Conservation (phyloP, 257 asterid species). For the Parsonsia alboflavescens region DNA sequence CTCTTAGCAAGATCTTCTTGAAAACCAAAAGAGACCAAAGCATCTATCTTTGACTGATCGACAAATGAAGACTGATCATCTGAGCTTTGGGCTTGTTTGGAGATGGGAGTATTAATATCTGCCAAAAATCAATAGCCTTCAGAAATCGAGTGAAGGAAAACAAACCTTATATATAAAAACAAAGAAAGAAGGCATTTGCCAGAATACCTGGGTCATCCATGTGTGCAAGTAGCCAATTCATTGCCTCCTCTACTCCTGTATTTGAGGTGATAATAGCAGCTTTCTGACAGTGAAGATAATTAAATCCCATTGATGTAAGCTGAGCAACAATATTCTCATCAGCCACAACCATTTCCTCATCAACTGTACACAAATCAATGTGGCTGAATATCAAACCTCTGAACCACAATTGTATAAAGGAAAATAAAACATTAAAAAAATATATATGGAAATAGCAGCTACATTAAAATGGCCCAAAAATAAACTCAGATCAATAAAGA, state of each 20-base stretch:
- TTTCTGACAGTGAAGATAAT: conserved; percentile 74
- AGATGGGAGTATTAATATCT: conserved; percentile 76
- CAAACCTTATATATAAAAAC: too few relatives aligned
- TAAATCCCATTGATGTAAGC: conserved; percentile 87
- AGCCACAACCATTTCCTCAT: conserved; percentile 27
- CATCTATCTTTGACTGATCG: conserved; percentile 72
- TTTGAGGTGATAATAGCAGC: conserved; percentile 84
- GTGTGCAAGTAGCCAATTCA: conserved; percentile 86
- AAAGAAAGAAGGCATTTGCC: background rate
- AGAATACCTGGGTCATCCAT: conserved; percentile 79
- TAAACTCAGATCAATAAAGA: background rate
- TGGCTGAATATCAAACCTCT: conserved; percentile 10
- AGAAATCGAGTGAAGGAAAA: conserved; percentile 6
- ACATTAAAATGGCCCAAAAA: background rate
- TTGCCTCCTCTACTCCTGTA: conserved; percentile 79
- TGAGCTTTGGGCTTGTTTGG: conserved; percentile 34
- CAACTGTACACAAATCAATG: conserved; percentile 37
- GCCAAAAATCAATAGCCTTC: conserved; percentile 20
- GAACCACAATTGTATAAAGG: background rate
- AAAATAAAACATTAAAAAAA: background rate
- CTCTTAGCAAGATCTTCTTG: conserved; percentile 74
- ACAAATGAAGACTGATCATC: conserved; percentile 22
- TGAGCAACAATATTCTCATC: conserved; percentile 70
- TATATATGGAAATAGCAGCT: background rate
- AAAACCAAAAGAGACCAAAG: conserved; percentile 79